Evolutionary conservation across 2,329 filamentous ascomycete species (phyloP), one percentile per base, ranked within the genome.

Genomic region (Alternaria sp.): DNA sequence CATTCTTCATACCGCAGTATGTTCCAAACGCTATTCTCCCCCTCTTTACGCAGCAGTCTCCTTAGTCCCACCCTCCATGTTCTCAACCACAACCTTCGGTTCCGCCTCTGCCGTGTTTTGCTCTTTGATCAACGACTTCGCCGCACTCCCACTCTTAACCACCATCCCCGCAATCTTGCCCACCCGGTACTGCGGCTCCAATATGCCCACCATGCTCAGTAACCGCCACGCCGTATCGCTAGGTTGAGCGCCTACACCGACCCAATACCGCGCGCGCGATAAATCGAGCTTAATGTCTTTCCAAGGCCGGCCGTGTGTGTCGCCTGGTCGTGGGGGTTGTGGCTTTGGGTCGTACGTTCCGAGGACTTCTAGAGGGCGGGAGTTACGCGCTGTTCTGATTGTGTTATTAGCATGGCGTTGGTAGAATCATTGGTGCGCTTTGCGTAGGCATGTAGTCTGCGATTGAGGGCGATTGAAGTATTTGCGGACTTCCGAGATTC

Each of bases 191-290:
- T 74, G 69, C 3, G 77, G 77, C 61, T 79, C 77, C 18, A 79
- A 63, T 36, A 79, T 75, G 30, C 77, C 77, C 30, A 78, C 92
- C 92, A 97, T 90, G 57, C 87, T 87, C 70, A 99, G 82, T 71
- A 98, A 79, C 76, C 92, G 86, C 94, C 94, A 97, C 36, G 91
- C 92, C 3, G 92, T 89, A 69, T 97, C 92, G 64, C 91, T 94
- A 9, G 95, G 95, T 81, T 99, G 95, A 57, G 95, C 95, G 1
- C 95, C 95, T 4, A 98, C 94, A 77, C 95, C 95, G 36, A 99
- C 85, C 95, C 95, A 99, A 83, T 99, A 99, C 79, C 91, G 90
- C 58, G 94, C 91, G 61, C 95, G 85, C 67, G 87, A 83, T 7
- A 87, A 83, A 79, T 99, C 95, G 14, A 99, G 85, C 73, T 92